Evolutionary conservation across 2,329 filamentous ascomycete genomes (phyloP).

Genomic region (Rhynchosporium secalis): DNA sequence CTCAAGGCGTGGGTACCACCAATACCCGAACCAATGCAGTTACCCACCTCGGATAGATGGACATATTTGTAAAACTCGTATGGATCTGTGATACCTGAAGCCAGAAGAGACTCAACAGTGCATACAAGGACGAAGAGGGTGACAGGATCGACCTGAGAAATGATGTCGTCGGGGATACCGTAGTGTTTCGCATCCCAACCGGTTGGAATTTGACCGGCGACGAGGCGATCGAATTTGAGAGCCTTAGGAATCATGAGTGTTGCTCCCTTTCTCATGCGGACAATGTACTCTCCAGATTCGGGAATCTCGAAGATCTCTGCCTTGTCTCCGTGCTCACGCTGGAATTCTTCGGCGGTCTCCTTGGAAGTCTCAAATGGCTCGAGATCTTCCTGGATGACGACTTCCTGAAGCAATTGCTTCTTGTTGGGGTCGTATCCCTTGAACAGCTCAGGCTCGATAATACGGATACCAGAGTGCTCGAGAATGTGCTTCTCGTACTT

Average conservation of each 20-base stretch:
- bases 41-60: constrained; percentile 95
- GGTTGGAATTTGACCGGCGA: constrained; percentile 94
- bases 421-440: constrained; percentile 96
- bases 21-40: constrained; percentile 98
- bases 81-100: constrained; percentile 94
- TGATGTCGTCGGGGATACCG: constrained; percentile 95
- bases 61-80: constrained; percentile 99
- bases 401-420: constrained; percentile 97
- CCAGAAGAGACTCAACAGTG: constrained; percentile 86
- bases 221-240: constrained; percentile 92
- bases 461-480: constrained; percentile 93
- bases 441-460: constrained; percentile 97
- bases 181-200: constrained; percentile 97
- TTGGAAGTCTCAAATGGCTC: constrained; percentile 97
- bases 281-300: constrained; percentile 90
- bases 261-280: constrained; percentile 93
- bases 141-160: constrained; percentile 94
- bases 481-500: constrained; percentile 98
- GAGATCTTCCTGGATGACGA: constrained; percentile 94
- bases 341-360: constrained; percentile 96
- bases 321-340: constrained; percentile 94
- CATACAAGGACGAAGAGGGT: constrained; percentile 94
- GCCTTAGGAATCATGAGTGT: constrained; percentile 96
- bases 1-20: constrained; percentile 89
- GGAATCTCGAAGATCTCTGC: constrained; percentile 95